phyloP scores from a whole-genome alignment of 1,284 basidiomycete species.

The Ceratobasidium sp. region DNA sequence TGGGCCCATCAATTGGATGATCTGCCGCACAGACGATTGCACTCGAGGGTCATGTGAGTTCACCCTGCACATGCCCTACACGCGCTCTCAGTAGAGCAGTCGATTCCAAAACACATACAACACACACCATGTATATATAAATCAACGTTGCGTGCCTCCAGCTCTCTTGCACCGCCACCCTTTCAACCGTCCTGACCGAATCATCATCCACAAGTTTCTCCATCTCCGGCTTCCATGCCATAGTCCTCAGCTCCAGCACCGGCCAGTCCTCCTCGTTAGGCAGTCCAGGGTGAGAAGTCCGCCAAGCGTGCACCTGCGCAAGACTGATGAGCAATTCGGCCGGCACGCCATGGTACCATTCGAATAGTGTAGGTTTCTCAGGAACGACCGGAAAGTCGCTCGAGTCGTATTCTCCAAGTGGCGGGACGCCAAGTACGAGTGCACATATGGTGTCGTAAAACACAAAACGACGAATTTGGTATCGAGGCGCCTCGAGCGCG shows the following conservation, averaged over 20 bases:
- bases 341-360: slow-evolving; percentile 18
- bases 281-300: neutral
- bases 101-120: neutral
- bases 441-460: slow-evolving; percentile 17
- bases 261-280: slow-evolving; percentile 13
- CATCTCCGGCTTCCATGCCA: slow-evolving; percentile 1
- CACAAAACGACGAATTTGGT: slow-evolving; percentile 25
- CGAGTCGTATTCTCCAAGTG: slow-evolving; percentile 9
- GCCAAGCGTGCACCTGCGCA: slow-evolving; percentile 1
- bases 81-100: neutral
- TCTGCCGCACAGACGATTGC: slow-evolving; percentile 19
- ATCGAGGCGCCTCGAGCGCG: neutral
- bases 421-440: neutral
- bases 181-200: neutral
- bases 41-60: neutral
- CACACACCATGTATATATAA: slow-evolving; percentile 30
- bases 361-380: neutral
- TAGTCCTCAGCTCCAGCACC: neutral
- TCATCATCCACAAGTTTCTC: slow-evolving; percentile 1
- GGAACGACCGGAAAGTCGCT: neutral
- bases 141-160: slow-evolving; percentile 30
- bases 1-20: neutral
- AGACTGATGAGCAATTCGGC: neutral
- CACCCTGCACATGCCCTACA: slow-evolving; percentile 19
- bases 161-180: slow-evolving; percentile 24